Evolutionary conservation across 257 asterid species (phyloP), one percentile per base, ranked within the genome.

Genomic region (Solanum piurae): DNA sequence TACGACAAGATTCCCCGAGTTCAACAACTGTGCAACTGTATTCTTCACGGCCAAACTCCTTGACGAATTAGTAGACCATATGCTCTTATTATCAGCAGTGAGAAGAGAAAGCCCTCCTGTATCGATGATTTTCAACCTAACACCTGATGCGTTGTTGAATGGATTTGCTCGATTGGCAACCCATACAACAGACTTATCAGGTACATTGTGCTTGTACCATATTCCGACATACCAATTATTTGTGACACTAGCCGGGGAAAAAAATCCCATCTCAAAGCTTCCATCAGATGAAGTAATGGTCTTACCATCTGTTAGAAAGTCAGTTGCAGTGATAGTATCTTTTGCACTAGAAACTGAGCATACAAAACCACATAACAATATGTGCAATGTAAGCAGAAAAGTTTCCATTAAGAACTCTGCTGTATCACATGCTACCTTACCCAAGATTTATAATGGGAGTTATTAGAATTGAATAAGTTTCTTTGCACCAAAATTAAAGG

Each of bases 221-320:
- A 83, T 58, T 36, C 86, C 86, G 8, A 60, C 34, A 55, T 83
- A 83, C 64, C 37, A 83, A 12, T 38, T 34, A 31, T 83, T 83
- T 31, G 33, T 16, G 73, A 37, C 55, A 55, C 73, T 55, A 20
- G 31, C 73, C 2, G 68, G 71, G 8, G 20, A 14, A 46, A 83
- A 55, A 6, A 23, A 58, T 83, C 86, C 86, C 73, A 83, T 34
- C 36, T 83, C 86, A 60, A 34, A 83, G 46, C 86, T 23, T 58
- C 37, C 75, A 33, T 66, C 55, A 38, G 55, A 83, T 38, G 94
- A 91, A 42, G 87, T 25, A 18, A 91, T 58, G 12, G 91, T 87
- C 29, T 84, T 82, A 1, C 92, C 92, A 84, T 92, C 10, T 38
- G 52, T 38, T 38, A 38, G 33, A 23, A 74, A 74, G 52, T 37